Base-by-base conservation (phyloP, 2,329 filamentous ascomycete species). In the Colletotrichum eremochloae region DNA sequence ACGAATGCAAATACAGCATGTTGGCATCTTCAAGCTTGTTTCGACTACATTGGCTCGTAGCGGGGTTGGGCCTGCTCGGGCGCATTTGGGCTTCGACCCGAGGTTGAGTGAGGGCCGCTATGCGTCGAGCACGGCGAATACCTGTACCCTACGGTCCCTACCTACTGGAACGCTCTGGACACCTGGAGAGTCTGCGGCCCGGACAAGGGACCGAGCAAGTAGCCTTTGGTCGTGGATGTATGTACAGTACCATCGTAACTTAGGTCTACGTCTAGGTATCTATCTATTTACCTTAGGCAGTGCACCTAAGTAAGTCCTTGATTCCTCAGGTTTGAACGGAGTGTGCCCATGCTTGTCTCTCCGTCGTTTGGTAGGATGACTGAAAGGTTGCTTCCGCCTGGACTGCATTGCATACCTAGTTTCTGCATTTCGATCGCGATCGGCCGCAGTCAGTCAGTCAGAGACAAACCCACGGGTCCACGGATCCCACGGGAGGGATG, bases 11-110 rank as follows among this genome's bases (percentile, higher is more conserved):
- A 20, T 46, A 46, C 42, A 6, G 14, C 6, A 42, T 44, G 42
- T 9, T 18, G 42, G 42, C 38, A 68, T 72, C 69, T 58, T 12
- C 44, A 14, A 36, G 31, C 46, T 55, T 63, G 69, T 72, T 60
- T 64, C 60, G 66, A 64, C 60, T 70, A 70, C 66, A 65, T 69
- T 53, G 31, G 50, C 40, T 24, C 31, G 29, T 40, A 3, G 46
- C 46, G 48, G 42, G 70, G 70, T 65, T 72, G 66, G 66, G 70
- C 70, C 58, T 72, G 66, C 53, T 65, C 20, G 18, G 66, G 70
- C 53, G 18, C 55, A 42, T 57, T 68, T 46, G 44, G 68, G 68
- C 68, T 48, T 38, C n/a, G 42, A 53, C 18, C 53, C 33, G 42
- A 53, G 58, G 63, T 33, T 46, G 15, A 20, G n/a, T 24, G 42